phyloP scores from a whole-genome alignment of 768 basidiomycete species.

The Pleurotus salmoneostramineus region DNA sequence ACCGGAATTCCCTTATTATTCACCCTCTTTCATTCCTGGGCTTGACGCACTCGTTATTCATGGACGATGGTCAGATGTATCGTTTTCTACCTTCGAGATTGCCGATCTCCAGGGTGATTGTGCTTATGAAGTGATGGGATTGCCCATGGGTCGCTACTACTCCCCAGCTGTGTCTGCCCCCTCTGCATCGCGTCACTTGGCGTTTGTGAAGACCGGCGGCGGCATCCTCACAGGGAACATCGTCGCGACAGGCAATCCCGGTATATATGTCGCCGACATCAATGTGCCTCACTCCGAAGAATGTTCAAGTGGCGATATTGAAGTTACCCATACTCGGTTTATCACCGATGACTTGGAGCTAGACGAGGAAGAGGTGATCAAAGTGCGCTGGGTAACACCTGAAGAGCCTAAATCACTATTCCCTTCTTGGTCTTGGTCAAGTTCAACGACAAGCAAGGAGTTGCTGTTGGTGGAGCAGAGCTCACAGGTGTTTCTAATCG shows the following conservation, averaged over 20 bases:
- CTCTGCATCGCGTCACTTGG: slow-evolving; percentile 34
- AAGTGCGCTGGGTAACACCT: slow-evolving; percentile 45
- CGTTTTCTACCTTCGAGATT: slow-evolving; percentile 64
- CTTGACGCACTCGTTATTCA: slow-evolving; percentile 45
- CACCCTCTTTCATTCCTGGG: slow-evolving; percentile 60
- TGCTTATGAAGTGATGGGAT: slow-evolving; percentile 46
- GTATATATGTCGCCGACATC: slow-evolving; percentile 63
- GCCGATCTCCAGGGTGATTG: slow-evolving; percentile 43
- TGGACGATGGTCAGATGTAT: slow-evolving; percentile 62
- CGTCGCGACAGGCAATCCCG: slow-evolving; percentile 58
- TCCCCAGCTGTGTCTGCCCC: slow-evolving; percentile 53
- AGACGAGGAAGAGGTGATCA: slow-evolving; percentile 30
- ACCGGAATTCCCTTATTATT: slow-evolving; percentile 52
- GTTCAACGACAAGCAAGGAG: slow-evolving; percentile 37
- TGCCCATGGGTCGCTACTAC: slow-evolving; percentile 65
- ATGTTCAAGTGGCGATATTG: slow-evolving; percentile 20
- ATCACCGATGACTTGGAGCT: slow-evolving; percentile 48
- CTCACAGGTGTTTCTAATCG: slow-evolving; percentile 42
- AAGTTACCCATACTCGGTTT: slow-evolving; percentile 43
- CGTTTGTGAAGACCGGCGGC: slow-evolving; percentile 62
- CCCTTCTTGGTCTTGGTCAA: neutral
- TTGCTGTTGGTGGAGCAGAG: slow-evolving; percentile 56
- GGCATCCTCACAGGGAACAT: slow-evolving; percentile 58
- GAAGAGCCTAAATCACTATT: neutral
- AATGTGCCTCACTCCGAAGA: slow-evolving; percentile 32